Conservation (phyloP, 139 green algal species). For the Coelastrella sp. region DNA sequence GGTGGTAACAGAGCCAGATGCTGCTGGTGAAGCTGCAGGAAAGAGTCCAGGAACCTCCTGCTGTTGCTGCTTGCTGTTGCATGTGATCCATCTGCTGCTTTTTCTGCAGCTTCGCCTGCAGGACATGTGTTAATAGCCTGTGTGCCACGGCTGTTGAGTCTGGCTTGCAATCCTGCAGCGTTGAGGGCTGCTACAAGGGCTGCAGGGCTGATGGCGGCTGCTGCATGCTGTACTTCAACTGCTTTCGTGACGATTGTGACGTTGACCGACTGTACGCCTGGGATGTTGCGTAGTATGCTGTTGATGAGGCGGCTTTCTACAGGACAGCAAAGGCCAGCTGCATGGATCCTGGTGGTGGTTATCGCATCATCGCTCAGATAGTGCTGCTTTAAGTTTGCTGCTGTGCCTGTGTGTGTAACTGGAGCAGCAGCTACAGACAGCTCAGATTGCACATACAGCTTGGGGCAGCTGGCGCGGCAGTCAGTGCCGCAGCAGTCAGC, state of each 20-base stretch:
- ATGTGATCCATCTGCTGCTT: no score
- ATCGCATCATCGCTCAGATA: neutral
- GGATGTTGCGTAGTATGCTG: constrained; percentile 61
- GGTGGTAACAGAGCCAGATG: constrained; percentile 50
- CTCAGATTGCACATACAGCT: neutral
- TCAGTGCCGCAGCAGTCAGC: neutral
- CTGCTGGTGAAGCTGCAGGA: neutral
- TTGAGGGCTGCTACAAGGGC: constrained; percentile 78
- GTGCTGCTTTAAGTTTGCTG: no score
- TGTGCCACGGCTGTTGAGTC: no score
- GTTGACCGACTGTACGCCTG: constrained; percentile 61
- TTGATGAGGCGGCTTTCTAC: constrained; percentile 74
- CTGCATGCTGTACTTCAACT: constrained; percentile 71
- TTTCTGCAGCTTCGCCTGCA: neutral
- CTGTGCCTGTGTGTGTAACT: neutral
- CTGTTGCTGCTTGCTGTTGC: neutral
- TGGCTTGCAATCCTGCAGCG: constrained; percentile 68
- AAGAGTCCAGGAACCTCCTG: neutral
- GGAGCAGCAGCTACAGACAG: neutral
- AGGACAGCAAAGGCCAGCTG: constrained; percentile 79
- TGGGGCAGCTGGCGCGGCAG: neutral
- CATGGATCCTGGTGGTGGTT: constrained; percentile 55
- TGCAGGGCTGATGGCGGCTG: constrained; percentile 46
- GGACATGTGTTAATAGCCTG: neutral
- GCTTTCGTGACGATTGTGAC: constrained; percentile 73